A percentile compares a stretch with the other conserved stretches of the same genome.
These are phyloP conservation scores for Diplodia sapinea DNA, from an alignment of 2,329 filamentous ascomycete species.

Conservation along the genomic window DNA sequence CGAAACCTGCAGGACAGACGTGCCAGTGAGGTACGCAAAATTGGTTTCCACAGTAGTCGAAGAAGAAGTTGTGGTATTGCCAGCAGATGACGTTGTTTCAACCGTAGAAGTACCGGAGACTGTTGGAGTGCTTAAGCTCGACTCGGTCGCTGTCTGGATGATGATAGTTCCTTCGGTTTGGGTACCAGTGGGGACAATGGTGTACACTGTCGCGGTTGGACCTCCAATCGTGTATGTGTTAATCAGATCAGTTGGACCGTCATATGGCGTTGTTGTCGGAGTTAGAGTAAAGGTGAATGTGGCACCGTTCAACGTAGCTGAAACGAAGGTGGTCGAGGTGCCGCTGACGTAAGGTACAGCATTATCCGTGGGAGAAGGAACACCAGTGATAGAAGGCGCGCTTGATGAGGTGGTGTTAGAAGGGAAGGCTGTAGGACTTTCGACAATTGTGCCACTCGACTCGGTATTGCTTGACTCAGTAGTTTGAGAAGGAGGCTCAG, in stretches of 20 bases:
- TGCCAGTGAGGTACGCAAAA: not conserved
- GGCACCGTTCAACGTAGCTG: not conserved
- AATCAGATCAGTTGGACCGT: not conserved
- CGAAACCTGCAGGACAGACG: not conserved
- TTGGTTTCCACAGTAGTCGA: not conserved
- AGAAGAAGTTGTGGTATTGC: not conserved
- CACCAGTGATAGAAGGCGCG: not conserved
- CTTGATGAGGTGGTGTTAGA: not conserved
- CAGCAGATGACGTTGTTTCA: not conserved
- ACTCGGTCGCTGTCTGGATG: not conserved
- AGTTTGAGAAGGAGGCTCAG: too few species aligned
- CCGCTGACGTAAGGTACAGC: not conserved
- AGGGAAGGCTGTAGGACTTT: not conserved
- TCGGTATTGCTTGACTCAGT: not conserved
- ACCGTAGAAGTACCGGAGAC: not conserved
- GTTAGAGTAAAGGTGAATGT: not conserved
- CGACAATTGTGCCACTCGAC: conserved; percentile 5
- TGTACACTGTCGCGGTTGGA: not conserved
- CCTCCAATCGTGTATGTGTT: not conserved
- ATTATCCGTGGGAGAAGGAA: not conserved
- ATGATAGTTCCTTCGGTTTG: not conserved
- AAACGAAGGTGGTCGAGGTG: not conserved
- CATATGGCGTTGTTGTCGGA: not conserved
- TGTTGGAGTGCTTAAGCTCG: not conserved
- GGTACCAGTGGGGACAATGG: not conserved